These are phyloP conservation scores for Russula sp. DNA, from an alignment of 768 basidiomycete genomes.

Conservation along the genomic window DNA sequence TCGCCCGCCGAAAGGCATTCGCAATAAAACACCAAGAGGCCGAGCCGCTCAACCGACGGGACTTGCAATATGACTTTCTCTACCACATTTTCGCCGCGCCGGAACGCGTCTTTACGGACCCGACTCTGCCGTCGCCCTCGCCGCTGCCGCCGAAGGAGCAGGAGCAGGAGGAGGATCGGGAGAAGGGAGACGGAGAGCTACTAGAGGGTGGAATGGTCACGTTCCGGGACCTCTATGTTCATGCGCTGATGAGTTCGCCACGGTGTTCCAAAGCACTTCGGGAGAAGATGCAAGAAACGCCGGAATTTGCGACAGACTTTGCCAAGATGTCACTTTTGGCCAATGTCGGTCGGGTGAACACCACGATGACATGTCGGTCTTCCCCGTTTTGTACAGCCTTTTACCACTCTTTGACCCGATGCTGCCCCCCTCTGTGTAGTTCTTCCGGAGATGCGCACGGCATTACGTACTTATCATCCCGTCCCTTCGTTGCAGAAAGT, in stretches of 20 bases:
- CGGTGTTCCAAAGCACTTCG: conserved; percentile 69
- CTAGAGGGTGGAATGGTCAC: conserved; percentile 38
- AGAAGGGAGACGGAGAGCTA: conserved; percentile 23
- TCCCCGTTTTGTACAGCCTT: conserved; percentile 2
- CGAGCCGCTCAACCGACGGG: conserved; percentile 61
- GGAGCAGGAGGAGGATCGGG: too few relatives aligned
- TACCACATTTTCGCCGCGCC: conserved; percentile 43
- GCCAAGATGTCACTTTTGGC: conserved; percentile 72
- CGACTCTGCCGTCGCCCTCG: conserved; percentile 43
- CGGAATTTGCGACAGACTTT: conserved; percentile 61
- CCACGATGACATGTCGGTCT: conserved; percentile 71
- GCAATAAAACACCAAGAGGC: conserved; percentile 55
- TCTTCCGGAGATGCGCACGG: conserved; percentile 78
- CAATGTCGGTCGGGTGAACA: conserved; percentile 78
- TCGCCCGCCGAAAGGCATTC: conserved; percentile 44
- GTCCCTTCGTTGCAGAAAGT: conserved; percentile 69
- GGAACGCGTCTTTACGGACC: conserved; percentile 59
- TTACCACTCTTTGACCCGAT: conserved; percentile 2
- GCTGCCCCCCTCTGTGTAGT: conserved; percentile 41
- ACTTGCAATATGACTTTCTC: conserved; percentile 61
- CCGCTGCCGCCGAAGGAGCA: too few relatives aligned
- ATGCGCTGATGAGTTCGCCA: conserved; percentile 50
- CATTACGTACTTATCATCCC: conserved; percentile 74
- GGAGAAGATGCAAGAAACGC: conserved; percentile 63
- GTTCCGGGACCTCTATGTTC: conserved; percentile 50